These are phyloP conservation scores for Kwoniella mangroviensis DNA, from an alignment of 768 basidiomycete genomes.

Conservation along the genomic window DNA sequence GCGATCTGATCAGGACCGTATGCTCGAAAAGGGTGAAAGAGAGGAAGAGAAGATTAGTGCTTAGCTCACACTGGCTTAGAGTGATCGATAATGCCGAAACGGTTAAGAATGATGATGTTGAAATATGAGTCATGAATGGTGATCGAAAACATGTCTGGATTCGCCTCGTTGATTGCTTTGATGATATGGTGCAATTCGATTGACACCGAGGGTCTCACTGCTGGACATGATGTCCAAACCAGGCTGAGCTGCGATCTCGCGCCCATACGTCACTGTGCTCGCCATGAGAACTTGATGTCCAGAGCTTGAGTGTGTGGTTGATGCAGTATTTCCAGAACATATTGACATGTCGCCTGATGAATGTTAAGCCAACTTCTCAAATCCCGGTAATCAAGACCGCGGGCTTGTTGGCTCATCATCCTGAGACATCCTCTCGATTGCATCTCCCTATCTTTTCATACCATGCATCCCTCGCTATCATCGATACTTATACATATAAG, in stretches of 20 bases:
- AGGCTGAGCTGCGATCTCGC: background rate
- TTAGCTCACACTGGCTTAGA: background rate
- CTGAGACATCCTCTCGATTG: slow-evolving; percentile 8
- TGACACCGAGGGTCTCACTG: background rate
- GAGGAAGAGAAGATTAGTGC: background rate
- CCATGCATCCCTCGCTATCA: background rate
- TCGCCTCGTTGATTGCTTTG: background rate
- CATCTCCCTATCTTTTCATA: background rate
- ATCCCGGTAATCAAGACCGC: slow-evolving; percentile 1
- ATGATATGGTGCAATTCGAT: background rate
- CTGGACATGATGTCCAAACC: background rate
- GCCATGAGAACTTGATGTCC: too few species aligned
- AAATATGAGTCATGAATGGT: background rate
- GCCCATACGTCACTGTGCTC: too few species aligned
- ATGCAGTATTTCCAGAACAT: background rate
- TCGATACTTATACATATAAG: slow-evolving; percentile 11
- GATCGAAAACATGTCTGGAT: background rate
- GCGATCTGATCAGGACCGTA: background rate
- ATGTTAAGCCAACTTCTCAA: slow-evolving; percentile 4
- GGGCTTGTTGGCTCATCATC: background rate
- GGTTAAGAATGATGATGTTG: background rate
- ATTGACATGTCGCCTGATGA: background rate
- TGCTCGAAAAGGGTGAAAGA: background rate
- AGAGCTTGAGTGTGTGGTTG: background rate
- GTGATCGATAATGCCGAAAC: background rate